Evolutionary conservation across 371 early-diverging fungal genomes (phyloP).

Genomic region (Dentiscutata heterogama): DNA sequence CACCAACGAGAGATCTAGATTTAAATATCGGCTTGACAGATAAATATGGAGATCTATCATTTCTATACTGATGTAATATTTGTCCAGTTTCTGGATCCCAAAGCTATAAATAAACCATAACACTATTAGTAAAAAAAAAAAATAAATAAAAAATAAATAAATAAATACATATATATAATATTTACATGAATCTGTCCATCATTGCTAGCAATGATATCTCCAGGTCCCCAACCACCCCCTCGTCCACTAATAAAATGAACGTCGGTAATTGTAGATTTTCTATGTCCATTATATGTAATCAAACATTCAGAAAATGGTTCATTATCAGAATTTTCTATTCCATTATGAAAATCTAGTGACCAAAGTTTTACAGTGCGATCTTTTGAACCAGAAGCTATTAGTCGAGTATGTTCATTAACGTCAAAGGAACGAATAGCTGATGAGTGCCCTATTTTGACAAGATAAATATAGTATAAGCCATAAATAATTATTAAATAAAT

Average conservation of each 20-base stretch:
- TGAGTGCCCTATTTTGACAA: constrained; percentile 57
- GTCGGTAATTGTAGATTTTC: constrained; percentile 62
- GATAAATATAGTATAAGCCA: neutral
- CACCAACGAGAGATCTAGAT: constrained; percentile 66
- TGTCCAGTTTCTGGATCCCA: constrained; percentile 74
- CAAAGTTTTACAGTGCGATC: constrained; percentile 78
- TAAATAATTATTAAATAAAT: neutral
- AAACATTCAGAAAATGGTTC: constrained; percentile 67
- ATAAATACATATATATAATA: too few species aligned
- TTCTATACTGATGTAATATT: constrained; percentile 63
- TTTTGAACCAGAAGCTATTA: constrained; percentile 71
- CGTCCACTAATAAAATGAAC: constrained; percentile 65
- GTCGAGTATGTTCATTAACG: constrained; percentile 66
- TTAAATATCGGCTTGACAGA: constrained; percentile 67
- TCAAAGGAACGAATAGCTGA: constrained; percentile 63
- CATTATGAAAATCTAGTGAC: constrained; percentile 72
- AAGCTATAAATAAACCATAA: constrained; percentile 51
- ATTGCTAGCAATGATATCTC: constrained; percentile 70
- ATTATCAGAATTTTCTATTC: constrained; percentile 67
- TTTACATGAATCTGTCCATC: constrained; percentile 76
- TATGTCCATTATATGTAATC: constrained; percentile 71
- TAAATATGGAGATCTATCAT: constrained; percentile 60
- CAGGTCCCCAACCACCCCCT: constrained; percentile 58
- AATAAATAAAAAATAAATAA: too few species aligned
- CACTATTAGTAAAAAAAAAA: neutral